A percentile compares a stretch with the other conserved stretches of the same genome.
These are phyloP conservation scores for Citrus sp. DNA, from an alignment of 345 rosid species.

Conservation along the genomic window DNA sequence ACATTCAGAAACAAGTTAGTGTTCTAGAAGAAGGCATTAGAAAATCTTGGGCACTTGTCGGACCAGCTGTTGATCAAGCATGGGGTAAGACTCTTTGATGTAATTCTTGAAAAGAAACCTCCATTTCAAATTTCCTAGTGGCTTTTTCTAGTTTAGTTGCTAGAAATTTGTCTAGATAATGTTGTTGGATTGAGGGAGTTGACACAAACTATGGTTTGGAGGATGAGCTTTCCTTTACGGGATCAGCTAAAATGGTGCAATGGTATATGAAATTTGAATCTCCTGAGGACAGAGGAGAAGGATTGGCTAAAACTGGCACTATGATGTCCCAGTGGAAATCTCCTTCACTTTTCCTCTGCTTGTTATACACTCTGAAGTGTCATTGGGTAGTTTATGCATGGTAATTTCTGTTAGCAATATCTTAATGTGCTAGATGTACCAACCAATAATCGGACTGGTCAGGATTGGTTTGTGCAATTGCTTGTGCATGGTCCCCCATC, in stretches of 20 bases:
- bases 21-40: conserved; percentile 71
- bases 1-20: conserved; percentile 67
- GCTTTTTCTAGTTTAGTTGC: not conserved
- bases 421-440: not conserved
- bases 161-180: not conserved
- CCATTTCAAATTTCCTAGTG: not conserved
- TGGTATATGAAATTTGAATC: not conserved
- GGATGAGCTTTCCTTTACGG: not conserved
- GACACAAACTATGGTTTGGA: not conserved
- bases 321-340: not conserved
- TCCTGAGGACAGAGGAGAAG: not conserved
- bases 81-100: conserved; percentile 29
- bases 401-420: not conserved
- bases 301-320: not conserved
- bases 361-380: not conserved
- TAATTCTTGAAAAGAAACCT: conserved; percentile 7
- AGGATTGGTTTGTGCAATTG: too few relatives aligned
- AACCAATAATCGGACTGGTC: not conserved
- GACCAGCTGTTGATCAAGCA: conserved; percentile 33
- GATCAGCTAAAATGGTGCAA: not conserved
- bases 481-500: too few relatives aligned
- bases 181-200: not conserved
- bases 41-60: conserved; percentile 63
- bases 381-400: not conserved
- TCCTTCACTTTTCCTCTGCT: not conserved